Percentiles rank a stretch among this genome's conserved stretches.
Conservation (phyloP, 192 early-diverging fungal species). For the Funneliformis geosporum region DNA sequence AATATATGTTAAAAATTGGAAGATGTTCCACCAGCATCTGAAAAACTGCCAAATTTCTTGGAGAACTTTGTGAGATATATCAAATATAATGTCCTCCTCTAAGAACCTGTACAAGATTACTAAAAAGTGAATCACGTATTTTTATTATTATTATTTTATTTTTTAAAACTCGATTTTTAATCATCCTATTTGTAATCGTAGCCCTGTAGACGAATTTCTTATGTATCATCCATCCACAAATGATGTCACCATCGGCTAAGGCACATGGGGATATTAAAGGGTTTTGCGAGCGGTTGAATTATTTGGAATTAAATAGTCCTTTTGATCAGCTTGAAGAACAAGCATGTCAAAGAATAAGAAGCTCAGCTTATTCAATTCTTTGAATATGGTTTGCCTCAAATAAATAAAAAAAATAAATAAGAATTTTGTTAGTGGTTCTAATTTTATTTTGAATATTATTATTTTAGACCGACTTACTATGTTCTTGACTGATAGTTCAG, state of each 20-base stretch:
- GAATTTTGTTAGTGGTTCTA: neutral
- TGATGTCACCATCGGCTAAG: constrained; percentile 99
- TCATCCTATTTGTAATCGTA: neutral
- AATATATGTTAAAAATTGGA: no score
- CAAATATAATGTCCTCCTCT: constrained; percentile 93
- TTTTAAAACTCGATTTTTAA: neutral
- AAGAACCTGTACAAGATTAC: constrained; percentile 86
- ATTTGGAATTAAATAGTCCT: constrained; percentile 99
- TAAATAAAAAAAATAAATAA: no score
- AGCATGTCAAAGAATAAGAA: constrained; percentile 97
- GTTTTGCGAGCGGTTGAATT: constrained; percentile 96
- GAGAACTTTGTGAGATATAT: constrained; percentile 92
- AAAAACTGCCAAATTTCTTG: constrained; percentile 87
- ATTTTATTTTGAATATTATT: neutral
- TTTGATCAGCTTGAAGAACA: constrained; percentile 99
- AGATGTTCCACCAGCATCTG: constrained; percentile 81
- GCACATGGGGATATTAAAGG: constrained; percentile 86
- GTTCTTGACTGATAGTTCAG: constrained; percentile 98
- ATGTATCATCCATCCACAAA: constrained; percentile 91
- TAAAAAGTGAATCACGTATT: constrained; percentile 66
- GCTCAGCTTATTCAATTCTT: constrained; percentile 99
- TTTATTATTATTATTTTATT: constrained; percentile 37
- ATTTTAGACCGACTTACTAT: constrained; percentile 91
- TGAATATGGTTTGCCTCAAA: constrained; percentile 95
- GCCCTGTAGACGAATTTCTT: constrained; percentile 82